Base-by-base conservation (phyloP, 345 rosid species). In the Passiflora organensis region DNA sequence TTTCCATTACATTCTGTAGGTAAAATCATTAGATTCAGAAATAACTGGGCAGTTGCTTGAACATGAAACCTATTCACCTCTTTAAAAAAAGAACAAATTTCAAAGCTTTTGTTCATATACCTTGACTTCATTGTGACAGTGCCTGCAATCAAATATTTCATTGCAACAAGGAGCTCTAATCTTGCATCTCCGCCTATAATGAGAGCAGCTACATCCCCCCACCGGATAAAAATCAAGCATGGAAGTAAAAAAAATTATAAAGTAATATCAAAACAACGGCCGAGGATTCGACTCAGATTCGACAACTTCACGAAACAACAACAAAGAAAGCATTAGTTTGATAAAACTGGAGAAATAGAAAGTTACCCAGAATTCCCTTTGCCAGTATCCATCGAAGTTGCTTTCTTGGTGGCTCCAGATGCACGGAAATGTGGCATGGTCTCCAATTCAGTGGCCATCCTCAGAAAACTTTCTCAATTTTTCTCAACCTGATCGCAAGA, bases 101-200 rank as follows among this genome's bases (percentile, higher is more conserved):
- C 15, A 17, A 17, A 12, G 42, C 1, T 10, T 32, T 43, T 28
- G 21, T 18, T 32, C 15, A 36, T 13, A 20, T 48, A 88, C 98
- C 93, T 82, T 91, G 16, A 74, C 80, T 72, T 88, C 96, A 39
- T 88, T 91, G 55, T 91, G 96, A 68, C 98, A 91, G 76, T 88
- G 95, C 62, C 98, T 82, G 66, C 98, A 91, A 71, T 81, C 59
- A 71, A 79, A 88, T 1, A 88, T 62, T 60, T 88, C 93, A 70
- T 83, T 72, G 58, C 98, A 91, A 37, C 96, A 88, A 10, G 96
- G 95, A 38, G 96, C 84, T 73, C 80, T 75, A 24, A 88, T 84
- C 78, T 79, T 87, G 61, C 98, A 91, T 59, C 76, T 82, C 67
- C 98, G 80, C 73, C 72, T 73, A 53, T 91, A 91, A 73, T 91